phyloP scores from a whole-genome alignment of 2,329 filamentous ascomycete genomes.

The Stagonosporopsis vannaccii region DNA sequence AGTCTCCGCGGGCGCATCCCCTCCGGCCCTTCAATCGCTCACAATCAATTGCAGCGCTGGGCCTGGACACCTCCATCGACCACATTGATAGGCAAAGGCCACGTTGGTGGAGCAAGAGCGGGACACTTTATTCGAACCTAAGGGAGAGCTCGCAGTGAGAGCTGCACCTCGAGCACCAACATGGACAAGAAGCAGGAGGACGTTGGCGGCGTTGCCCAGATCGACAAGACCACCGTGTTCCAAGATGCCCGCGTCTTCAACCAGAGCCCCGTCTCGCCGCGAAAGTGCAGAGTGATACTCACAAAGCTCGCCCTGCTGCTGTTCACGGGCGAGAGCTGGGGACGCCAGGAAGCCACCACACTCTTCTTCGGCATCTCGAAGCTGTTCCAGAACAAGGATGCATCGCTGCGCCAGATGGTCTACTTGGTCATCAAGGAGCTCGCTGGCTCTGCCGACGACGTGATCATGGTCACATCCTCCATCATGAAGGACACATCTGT shows the following conservation, averaged over 20 bases:
- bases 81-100: constrained; percentile 37
- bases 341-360: constrained; percentile 94
- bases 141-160: constrained; percentile 35
- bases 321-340: constrained; percentile 97
- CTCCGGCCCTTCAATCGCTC: constrained; percentile 7
- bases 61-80: constrained; percentile 7
- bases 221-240: constrained; percentile 97
- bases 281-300: constrained; percentile 90
- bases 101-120: constrained; percentile 46
- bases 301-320: constrained; percentile 97
- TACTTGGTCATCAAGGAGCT: constrained; percentile 98
- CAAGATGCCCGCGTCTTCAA: constrained; percentile 99
- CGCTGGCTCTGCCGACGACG: constrained; percentile 92
- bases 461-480: constrained; percentile 99
- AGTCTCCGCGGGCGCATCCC: constrained; percentile 17
- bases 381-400: constrained; percentile 99
- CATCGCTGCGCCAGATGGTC: constrained; percentile 97
- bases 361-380: constrained; percentile 98
- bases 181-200: constrained; percentile 97
- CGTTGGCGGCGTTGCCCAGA: constrained; percentile 93
- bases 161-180: constrained; percentile 27
- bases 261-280: constrained; percentile 92
- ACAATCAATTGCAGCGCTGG: constrained; percentile 14
- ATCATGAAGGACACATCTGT: constrained; percentile 99
- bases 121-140: constrained; percentile 32